Base-by-base conservation (phyloP, 2,329 filamentous ascomycete species). In the Penicillium olsonii region DNA sequence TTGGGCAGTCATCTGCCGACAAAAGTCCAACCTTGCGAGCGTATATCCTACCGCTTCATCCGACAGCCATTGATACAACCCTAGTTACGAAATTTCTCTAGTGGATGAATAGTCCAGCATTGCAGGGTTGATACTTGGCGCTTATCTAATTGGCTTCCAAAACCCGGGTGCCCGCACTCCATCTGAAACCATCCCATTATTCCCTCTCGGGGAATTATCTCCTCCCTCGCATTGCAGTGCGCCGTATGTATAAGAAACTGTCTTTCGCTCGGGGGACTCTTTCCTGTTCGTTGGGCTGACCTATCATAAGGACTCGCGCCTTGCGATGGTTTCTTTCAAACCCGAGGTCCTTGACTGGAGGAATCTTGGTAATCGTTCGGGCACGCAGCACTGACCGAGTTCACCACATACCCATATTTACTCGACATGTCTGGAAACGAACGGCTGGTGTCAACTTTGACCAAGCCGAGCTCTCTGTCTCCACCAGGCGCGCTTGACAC, bases 271-370 rank as follows among this genome's bases (percentile, higher is more conserved):
- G 17, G 7, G 1, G 24, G n/a, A 31, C 14, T n/a, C 11, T 35
- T 15, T 35, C 4, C 5, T 35, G n/a, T 35, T n/a, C 2, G 5
- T 18, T 18, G 15, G n/a, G 39, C 45, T 51, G 31, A 52, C 49
- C 27, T 48, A 10, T 44, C 11, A 26, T 34, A 18, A 45, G 42
- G n/a, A 39, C 14, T 39, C 27, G 17, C 31, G 42, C 26, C 53
- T 51, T 57, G 59, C 52, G 54, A 62, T 61, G 59, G 37, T 61
- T 56, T 45, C 45, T 37, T 42, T 33, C 48, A 53, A 53, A 57
- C 45, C 43, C 45, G 45, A 51, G 46, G 20, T 51, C 41, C 37
- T 45, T 51, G 39, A 31, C 45, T 60, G 59, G 59, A 59, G 59
- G 58, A 58, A 56, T 51, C 42, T 61, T 47, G 54, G 51, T 40